Evolutionary conservation across 495 filamentous ascomycete genomes (phyloP).

Genomic region (Elasticomyces elasticus): DNA sequence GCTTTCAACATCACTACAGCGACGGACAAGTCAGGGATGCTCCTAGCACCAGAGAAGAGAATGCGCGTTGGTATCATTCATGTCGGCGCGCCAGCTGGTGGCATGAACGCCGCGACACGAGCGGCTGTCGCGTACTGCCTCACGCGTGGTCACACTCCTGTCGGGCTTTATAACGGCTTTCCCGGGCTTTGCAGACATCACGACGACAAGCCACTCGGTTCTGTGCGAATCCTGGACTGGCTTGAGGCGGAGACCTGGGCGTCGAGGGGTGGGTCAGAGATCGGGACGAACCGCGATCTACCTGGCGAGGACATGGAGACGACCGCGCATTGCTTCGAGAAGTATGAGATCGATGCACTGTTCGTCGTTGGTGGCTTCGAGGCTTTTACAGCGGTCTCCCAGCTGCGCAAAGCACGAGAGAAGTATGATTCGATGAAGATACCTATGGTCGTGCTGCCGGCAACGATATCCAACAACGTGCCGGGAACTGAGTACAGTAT

Average conservation of each 20-base stretch:
- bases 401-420: constrained; percentile 69
- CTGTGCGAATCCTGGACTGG: constrained; percentile 79
- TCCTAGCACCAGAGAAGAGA: constrained; percentile 65
- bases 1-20: constrained; percentile 84
- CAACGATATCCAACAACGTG: constrained; percentile 98
- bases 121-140: constrained; percentile 94
- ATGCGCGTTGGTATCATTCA: constrained; percentile 95
- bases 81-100: constrained; percentile 94
- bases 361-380: constrained; percentile 96
- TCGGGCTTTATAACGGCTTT: constrained; percentile 96
- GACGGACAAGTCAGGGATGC: constrained; percentile 50
- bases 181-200: constrained; percentile 89
- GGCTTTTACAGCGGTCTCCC: constrained; percentile 82
- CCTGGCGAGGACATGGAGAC: constrained; percentile 72
- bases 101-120: constrained; percentile 95
- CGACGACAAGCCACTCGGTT: constrained; percentile 64
- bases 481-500: constrained; percentile 96
- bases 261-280: constrained; percentile 92
- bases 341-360: constrained; percentile 80
- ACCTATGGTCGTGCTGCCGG: constrained; percentile 82
- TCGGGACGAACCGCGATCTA: constrained; percentile 91
- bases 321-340: constrained; percentile 74
- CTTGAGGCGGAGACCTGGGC: constrained; percentile 93
- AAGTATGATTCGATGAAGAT: constrained; percentile 81
- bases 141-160: constrained; percentile 79